Evolutionary conservation across 1,284 basidiomycete species (phyloP), one percentile per base, ranked within the genome.

Genomic region (Cutaneotrichosporon sp.): DNA sequence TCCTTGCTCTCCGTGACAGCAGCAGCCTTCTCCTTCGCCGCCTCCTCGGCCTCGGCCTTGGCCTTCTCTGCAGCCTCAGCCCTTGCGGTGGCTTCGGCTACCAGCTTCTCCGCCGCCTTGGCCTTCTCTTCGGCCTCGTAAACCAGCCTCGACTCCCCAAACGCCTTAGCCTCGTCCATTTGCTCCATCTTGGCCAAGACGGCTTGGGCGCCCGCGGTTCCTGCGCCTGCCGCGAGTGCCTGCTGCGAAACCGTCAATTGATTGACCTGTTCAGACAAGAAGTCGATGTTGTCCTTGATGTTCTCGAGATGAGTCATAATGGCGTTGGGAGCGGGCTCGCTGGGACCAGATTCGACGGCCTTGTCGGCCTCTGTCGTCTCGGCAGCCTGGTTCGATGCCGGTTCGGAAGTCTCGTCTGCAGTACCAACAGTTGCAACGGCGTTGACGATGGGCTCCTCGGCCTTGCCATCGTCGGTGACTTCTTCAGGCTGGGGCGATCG

Each of bases 31-130:
- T 7, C 21, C n/a, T 16, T 51, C 65, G 75, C 73, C 26, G 73
- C 65, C n/a, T 71, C 72, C 1, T 70, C 74, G 11, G 50, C 16
- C 50, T 58, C 58, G 46, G 65, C 63, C 60, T 65, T 60, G 7
- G 59, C 22, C 13, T 60, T 50, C 2, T 56, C 42, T 16, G 49
- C 49, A 11, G 26, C 22, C n/a, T 46, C 31, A 2, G 49, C 49
- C 13, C 22, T 22, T 5, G 21, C 14, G 22, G 22, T 31, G 49
- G 22, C 49, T 22, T 51, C 22, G 11, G 31, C 31, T 9, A 18
- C 42, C 42, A 7, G 16, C 18, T 46, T 46, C 42, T 18, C 42
- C 18, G 42, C 42, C 2, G 50, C 50, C 22, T 13, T 26, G 22
- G 26, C 50, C 22, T 13, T 51, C 31, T 26, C 52, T 9, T 30